Conservation (phyloP, 2,329 filamentous ascomycete species). For the Tolypocladium tropicale region DNA sequence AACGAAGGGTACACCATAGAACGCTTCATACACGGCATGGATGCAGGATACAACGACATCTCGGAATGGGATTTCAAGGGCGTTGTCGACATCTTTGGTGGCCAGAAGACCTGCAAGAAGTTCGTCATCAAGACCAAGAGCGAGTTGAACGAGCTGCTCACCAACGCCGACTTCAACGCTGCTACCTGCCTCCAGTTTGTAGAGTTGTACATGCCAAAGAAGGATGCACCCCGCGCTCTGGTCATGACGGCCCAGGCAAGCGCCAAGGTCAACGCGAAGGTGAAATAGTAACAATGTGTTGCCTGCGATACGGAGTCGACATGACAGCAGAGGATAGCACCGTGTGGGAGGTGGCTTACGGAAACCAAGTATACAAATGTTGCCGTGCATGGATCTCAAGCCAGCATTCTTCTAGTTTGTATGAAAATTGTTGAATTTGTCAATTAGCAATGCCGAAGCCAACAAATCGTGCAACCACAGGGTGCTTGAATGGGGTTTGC, state of each 20-base stretch:
- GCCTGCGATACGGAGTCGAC: no score
- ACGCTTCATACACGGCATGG: conserved; percentile 75
- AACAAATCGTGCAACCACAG: no score
- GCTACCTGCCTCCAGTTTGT: conserved; percentile 56
- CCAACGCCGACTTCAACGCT: conserved; percentile 51
- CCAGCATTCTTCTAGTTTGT: no score
- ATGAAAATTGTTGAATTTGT: background rate
- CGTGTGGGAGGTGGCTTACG: background rate
- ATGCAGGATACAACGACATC: conserved; percentile 74
- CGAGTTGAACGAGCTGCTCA: conserved; percentile 56
- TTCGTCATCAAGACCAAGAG: conserved; percentile 60
- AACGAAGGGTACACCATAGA: conserved; percentile 89
- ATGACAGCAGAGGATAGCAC: no score
- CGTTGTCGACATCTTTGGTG: conserved; percentile 59
- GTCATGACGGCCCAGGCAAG: conserved; percentile 61
- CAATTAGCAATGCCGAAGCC: no score
- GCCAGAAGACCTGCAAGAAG: conserved; percentile 46
- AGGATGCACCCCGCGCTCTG: conserved; percentile 65
- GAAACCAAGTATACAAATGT: background rate
- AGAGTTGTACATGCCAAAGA: conserved; percentile 69
- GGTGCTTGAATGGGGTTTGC: background rate
- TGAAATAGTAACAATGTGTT: conserved; percentile 11
- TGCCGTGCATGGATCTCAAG: background rate
- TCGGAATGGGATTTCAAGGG: conserved; percentile 63
- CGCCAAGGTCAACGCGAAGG: conserved; percentile 53